Evolutionary conservation across 2,329 filamentous ascomycete genomes (phyloP), one percentile per base, ranked within the genome.

Genomic region (Stagonosporopsis chrysanthemi): DNA sequence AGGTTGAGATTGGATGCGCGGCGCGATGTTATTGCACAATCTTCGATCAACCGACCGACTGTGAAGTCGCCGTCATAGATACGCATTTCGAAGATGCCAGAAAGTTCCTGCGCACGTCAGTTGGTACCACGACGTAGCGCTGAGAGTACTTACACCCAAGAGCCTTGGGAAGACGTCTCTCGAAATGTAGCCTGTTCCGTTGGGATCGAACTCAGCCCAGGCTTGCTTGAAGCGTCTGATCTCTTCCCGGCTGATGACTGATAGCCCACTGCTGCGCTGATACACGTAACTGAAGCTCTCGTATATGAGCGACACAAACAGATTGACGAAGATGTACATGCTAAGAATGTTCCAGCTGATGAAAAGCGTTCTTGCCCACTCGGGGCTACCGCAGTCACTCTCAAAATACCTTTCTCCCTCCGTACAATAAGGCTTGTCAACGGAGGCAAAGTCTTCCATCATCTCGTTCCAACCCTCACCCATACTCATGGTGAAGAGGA

Each of bases 261-360:
- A 92, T 67, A 97, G 84, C n/a, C 92, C 92, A 70, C 91, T 97
- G 59, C 94, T 97, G 62, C 92, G 87, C 79, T 99, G 96, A 75
- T 98, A 99, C 62, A 99, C 95, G 71, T 99, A 99, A 75, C 92
- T 97, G 83, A 99, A 99, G 78, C 93, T 98, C 80, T 99, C 95
- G 79, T 96, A 99, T 67, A 99, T 99, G 75, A 99, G 87, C 45
- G 95, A 99, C 57, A 99, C 94, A 76, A 99, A 99, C 73, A 99
- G 81, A 72, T 94, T 97, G 72, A 98, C 94, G 71, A 99, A 99
- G 70, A 99, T 96, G 79, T 99, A 99, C 95, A 99, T 99, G 90
- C 94, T 98, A 77, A 99, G 85, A 69, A 99, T 94, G 80, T 99
- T 99, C 95, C 95, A 99, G 4, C 90, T 87, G 56, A 98, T 92